Evolutionary conservation across 2,329 filamentous ascomycete genomes (phyloP).

Genomic region (Bipolaris bicolor): DNA sequence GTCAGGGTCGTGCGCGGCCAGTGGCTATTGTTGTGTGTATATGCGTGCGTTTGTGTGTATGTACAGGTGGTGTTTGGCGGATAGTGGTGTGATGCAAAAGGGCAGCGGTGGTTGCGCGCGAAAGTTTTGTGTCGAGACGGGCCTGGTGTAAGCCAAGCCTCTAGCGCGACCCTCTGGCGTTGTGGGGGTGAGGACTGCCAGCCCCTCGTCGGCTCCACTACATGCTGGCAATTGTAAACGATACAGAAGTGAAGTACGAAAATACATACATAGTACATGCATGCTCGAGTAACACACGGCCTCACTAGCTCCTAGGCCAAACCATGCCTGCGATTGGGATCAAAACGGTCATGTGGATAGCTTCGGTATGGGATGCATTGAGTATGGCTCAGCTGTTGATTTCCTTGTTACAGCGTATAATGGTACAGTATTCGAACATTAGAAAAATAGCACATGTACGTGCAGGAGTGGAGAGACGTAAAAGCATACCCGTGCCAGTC

Average conservation of each 20-base stretch:
- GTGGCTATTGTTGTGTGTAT: slow-evolving; percentile 3
- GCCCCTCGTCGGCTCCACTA: not conserved
- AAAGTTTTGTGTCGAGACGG: slow-evolving; percentile 21
- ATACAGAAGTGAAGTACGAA: too few species aligned
- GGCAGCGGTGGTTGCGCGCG: slow-evolving; percentile 16
- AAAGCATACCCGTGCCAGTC: slow-evolving; percentile 11
- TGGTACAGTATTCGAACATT: slow-evolving; percentile 28
- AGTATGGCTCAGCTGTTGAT: not conserved
- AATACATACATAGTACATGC: too few species aligned
- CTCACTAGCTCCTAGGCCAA: not conserved
- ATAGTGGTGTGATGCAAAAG: slow-evolving; percentile 6
- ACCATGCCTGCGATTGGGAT: not conserved
- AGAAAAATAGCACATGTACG: slow-evolving; percentile 13
- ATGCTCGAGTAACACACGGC: not conserved
- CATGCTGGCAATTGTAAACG: too few species aligned
- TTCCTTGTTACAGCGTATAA: slow-evolving; percentile 5
- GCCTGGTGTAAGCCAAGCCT: slow-evolving; percentile 19
- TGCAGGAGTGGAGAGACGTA: slow-evolving; percentile 26
- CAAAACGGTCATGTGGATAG: not conserved
- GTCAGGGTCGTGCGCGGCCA: slow-evolving; percentile 3
- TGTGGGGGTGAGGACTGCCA: slow-evolving; percentile 7
- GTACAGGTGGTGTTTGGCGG: slow-evolving; percentile 9
- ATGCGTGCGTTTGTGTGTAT: slow-evolving; percentile 5
- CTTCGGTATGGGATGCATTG: not conserved
- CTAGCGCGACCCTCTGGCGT: slow-evolving; percentile 14